Evolutionary conservation across 345 rosid species (phyloP).

Genomic region (Brassica nigra): DNA sequence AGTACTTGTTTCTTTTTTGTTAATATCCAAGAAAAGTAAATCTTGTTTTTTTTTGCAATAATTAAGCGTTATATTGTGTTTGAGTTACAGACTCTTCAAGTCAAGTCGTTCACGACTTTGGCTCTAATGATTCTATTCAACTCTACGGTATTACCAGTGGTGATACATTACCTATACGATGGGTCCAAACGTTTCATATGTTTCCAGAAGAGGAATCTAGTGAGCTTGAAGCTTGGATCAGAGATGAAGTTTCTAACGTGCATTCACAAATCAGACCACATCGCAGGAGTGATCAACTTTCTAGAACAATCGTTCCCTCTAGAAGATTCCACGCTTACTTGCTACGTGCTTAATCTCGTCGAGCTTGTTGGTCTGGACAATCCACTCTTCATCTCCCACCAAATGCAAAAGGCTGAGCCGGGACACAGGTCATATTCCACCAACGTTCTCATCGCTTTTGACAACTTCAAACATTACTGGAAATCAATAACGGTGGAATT

Average conservation of each 20-base stretch:
- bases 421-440: slow-evolving; percentile 29
- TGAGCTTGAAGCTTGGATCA: slow-evolving; percentile 29
- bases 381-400: slow-evolving; percentile 41
- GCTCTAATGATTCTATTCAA: slow-evolving; percentile 20
- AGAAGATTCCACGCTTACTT: slow-evolving; percentile 9
- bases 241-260: slow-evolving; percentile 51
- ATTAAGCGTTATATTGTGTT: not conserved
- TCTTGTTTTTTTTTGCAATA: not conserved
- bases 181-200: slow-evolving; percentile 49
- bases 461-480: slow-evolving; percentile 30
- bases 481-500: slow-evolving; percentile 19
- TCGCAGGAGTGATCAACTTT: slow-evolving; percentile 33
- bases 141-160: slow-evolving; percentile 34
- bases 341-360: slow-evolving; percentile 38
- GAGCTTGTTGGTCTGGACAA: slow-evolving; percentile 39
- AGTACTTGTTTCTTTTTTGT: not conserved
- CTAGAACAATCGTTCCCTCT: slow-evolving; percentile 32
- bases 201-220: slow-evolving; percentile 51
- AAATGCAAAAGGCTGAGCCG: slow-evolving; percentile 38
- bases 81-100: slow-evolving; percentile 16
- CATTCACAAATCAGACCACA: slow-evolving; percentile 51
- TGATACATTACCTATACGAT: slow-evolving; percentile 40
- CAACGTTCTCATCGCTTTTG: slow-evolving; percentile 35
- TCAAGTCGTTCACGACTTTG: slow-evolving; percentile 31
- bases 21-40: not conserved